Evolutionary conservation across 2,329 filamentous ascomycete genomes (phyloP).

Genomic region (Trichoderma harzianum): DNA sequence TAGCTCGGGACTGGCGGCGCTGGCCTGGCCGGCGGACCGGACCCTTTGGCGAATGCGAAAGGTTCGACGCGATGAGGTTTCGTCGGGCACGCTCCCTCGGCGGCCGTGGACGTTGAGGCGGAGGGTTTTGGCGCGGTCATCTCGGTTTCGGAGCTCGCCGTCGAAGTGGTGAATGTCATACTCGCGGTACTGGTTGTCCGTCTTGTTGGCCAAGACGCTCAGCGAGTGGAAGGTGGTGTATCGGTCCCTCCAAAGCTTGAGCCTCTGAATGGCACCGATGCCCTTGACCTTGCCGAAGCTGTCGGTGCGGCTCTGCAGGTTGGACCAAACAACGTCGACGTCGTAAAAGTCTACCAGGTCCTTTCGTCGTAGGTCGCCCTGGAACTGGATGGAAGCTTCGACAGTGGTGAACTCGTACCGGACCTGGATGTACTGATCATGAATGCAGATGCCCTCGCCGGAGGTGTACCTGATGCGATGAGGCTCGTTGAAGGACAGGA

Average conservation of each 20-base stretch:
- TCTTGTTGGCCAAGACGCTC: slow-evolving; percentile 47
- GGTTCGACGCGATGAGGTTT: slow-evolving; percentile 36
- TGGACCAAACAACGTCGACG: slow-evolving; percentile 51
- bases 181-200: slow-evolving; percentile 45
- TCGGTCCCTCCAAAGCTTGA: slow-evolving; percentile 51
- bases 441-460: slow-evolving; percentile 44
- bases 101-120: slow-evolving; percentile 41
- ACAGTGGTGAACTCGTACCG: slow-evolving; percentile 51
- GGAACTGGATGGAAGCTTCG: slow-evolving; percentile 46
- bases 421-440: slow-evolving; percentile 47
- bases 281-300: slow-evolving; percentile 49
- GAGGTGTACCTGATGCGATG: slow-evolving; percentile 49
- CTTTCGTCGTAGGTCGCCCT: slow-evolving; percentile 46
- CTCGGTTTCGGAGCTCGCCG: slow-evolving; percentile 42
- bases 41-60: slow-evolving; percentile 41
- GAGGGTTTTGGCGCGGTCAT: slow-evolving; percentile 45
- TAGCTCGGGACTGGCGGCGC: slow-evolving; percentile 23
- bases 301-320: slow-evolving; percentile 47
- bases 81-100: slow-evolving; percentile 40
- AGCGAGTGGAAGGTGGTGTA: slow-evolving; percentile 47
- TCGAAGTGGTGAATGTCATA: slow-evolving; percentile 49
- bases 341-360: slow-evolving; percentile 51
- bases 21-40: slow-evolving; percentile 30
- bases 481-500: slow-evolving; percentile 45
- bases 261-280: slow-evolving; percentile 49